Conservation (phyloP, 805 yeast genomes). For the Metschnikowia reukaufii region DNA sequence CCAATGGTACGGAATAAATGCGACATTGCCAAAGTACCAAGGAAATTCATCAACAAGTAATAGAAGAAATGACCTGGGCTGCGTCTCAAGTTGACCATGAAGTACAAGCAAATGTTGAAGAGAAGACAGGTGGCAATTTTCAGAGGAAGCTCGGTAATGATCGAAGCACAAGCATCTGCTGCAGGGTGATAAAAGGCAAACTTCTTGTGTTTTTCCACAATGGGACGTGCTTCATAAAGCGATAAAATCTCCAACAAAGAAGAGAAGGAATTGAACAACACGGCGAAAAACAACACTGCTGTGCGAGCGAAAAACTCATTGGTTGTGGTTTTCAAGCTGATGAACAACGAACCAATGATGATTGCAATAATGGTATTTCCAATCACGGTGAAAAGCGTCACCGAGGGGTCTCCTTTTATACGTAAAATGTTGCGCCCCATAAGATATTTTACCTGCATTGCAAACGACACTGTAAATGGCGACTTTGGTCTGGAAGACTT, state of each 20-base stretch:
- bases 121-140: constrained; percentile 38
- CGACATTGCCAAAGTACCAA: constrained; percentile 29
- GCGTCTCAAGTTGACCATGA: constrained; percentile 32
- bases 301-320: constrained; percentile 59
- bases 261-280: constrained; percentile 58
- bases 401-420: constrained; percentile 55
- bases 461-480: constrained; percentile 33
- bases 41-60: constrained; percentile 27
- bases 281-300: constrained; percentile 59
- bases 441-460: constrained; percentile 40
- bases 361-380: constrained; percentile 57
- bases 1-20: constrained; percentile 41
- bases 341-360: constrained; percentile 59
- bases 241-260: constrained; percentile 58
- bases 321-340: constrained; percentile 47
- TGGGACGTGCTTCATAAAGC: constrained; percentile 57
- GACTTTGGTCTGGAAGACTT: constrained; percentile 33
- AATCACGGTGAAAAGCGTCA: constrained; percentile 48
- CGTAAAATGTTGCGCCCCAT: constrained; percentile 53
- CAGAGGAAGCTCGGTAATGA: constrained; percentile 60
- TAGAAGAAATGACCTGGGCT: constrained; percentile 36
- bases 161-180: constrained; percentile 64
- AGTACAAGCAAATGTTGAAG: constrained; percentile 31
- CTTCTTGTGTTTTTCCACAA: constrained; percentile 66
- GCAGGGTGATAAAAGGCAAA: constrained; percentile 73